Evolutionary conservation across 2,329 filamentous ascomycete genomes (phyloP), one percentile per base, ranked within the genome.

Genomic region (Hymenotorrendiella dingleyae): DNA sequence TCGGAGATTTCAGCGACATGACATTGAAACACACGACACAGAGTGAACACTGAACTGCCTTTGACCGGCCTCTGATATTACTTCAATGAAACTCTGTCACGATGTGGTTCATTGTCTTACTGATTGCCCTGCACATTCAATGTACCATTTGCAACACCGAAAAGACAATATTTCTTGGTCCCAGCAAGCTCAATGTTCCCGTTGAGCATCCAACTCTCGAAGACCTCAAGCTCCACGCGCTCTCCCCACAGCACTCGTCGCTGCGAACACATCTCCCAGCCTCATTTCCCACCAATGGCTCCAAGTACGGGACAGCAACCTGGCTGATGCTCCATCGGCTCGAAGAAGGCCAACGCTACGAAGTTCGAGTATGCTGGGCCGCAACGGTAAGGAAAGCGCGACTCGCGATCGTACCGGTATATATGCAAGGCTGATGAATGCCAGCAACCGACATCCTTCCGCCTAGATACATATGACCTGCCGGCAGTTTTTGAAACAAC

Each of bases 311-410:
- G 6, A 66, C 70, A 9, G 71, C 81, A 39, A 82, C 84, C 21
- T 97, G 93, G 93, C 76, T 89, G 53, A 67, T 91, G 6, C 75
- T 98, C 5, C 76, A 84, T 43, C 68, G 73, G 24, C 71, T 98
- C 42, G 71, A 66, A n/a, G 74, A 78, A 26, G 78, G 79, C 9
- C 82, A 84, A 58, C 77, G 89, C 52, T 96, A 97, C 71, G 93
- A 98, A 69, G 76, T 94, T 36, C 81, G 93, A 42, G 73, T 96
- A 46, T 97, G 91, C 67, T 98, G 91, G 90, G 74, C 88, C 47
- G 93, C 93, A 29, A 93, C 84, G 47, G 91, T 95, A 74, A 66
- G 85, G 73, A n/a, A 3, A 30, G 12, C 14, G 6, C 7, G 6
- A 17, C 8, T 17, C 12, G 4, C 6, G 12, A 11, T 7, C 5